These are phyloP conservation scores for Lignosus rhinocerotis DNA, from an alignment of 1,284 basidiomycete species.

Conservation along the genomic window DNA sequence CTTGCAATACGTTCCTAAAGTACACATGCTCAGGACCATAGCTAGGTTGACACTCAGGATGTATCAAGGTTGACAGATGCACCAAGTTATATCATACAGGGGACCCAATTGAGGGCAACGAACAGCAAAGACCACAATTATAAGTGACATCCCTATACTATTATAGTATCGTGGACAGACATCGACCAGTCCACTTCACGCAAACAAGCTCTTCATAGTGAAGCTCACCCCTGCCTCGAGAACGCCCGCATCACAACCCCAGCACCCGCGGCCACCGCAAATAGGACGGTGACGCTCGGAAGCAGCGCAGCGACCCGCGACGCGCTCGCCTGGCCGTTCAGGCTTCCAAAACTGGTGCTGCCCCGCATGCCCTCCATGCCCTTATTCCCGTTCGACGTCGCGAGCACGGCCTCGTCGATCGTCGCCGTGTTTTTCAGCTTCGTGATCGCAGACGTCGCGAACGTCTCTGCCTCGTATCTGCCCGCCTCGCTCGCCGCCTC, in stretches of 20 bases:
- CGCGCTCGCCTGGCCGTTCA: conserved; percentile 8
- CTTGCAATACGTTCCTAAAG: too few species aligned
- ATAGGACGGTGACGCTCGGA: conserved; percentile 5
- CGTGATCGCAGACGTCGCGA: conserved; percentile 52
- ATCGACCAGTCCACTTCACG: too few species aligned
- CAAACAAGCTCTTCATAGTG: too few species aligned
- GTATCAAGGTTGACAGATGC: too few species aligned
- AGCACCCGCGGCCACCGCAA: conserved; percentile 8
- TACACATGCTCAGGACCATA: too few species aligned
- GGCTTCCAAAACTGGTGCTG: conserved; percentile 48
- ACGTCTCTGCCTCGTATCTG: conserved; percentile 46
- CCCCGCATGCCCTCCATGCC: conserved; percentile 38
- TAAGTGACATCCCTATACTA: too few species aligned
- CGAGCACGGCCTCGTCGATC: conserved; percentile 38
- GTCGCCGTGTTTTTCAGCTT: conserved; percentile 45
- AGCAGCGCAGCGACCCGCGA: background rate
- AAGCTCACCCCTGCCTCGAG: conserved; percentile 1
- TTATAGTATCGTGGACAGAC: too few species aligned
- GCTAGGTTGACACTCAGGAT: too few species aligned
- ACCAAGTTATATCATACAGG: too few species aligned
- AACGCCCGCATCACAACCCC: conserved; percentile 6
- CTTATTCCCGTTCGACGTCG: conserved; percentile 52
- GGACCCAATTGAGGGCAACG: too few species aligned
- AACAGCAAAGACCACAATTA: too few species aligned
- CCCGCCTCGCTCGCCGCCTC: conserved; percentile 42